phyloP scores from a whole-genome alignment of 805 yeast genomes.

The Zygotorulaspora danielsina region DNA sequence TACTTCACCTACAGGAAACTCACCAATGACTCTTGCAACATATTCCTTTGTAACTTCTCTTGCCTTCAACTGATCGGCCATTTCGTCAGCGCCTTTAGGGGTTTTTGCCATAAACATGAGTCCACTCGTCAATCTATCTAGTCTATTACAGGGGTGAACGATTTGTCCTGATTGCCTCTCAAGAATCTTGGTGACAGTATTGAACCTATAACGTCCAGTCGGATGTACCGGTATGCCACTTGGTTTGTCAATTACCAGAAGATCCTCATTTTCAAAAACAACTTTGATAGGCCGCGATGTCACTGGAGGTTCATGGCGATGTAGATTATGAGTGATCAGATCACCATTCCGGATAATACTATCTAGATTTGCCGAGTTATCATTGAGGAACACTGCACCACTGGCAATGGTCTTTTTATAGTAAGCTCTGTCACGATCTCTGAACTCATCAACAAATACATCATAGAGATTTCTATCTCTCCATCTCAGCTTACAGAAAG shows the following conservation, averaged over 20 bases:
- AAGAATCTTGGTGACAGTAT: constrained; percentile 71
- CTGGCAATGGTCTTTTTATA: constrained; percentile 50
- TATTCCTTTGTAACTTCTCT: constrained; percentile 77
- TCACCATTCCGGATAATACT: constrained; percentile 77
- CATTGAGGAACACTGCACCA: constrained; percentile 77
- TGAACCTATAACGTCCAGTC: constrained; percentile 75
- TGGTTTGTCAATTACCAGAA: constrained; percentile 87
- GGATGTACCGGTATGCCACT: constrained; percentile 96
- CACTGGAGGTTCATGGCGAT: constrained; percentile 89
- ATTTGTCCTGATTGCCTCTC: constrained; percentile 61
- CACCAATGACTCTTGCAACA: constrained; percentile 82
- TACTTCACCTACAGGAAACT: constrained; percentile 63
- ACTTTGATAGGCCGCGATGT: constrained; percentile 52
- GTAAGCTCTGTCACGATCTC: constrained; percentile 68
- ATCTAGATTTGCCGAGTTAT: constrained; percentile 56
- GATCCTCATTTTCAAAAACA: constrained; percentile 67
- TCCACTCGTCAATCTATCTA: constrained; percentile 91
- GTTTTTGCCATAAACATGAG: constrained; percentile 85
- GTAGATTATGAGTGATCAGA: constrained; percentile 69
- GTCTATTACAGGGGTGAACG: constrained; percentile 83
- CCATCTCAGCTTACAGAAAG: constrained; percentile 92
- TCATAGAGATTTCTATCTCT: constrained; percentile 75
- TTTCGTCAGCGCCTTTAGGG: constrained; percentile 68
- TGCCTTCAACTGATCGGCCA: constrained; percentile 68
- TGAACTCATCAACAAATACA: constrained; percentile 76